Base-by-base conservation (phyloP, 345 rosid genomes). In the Eucalyptus virginea region DNA sequence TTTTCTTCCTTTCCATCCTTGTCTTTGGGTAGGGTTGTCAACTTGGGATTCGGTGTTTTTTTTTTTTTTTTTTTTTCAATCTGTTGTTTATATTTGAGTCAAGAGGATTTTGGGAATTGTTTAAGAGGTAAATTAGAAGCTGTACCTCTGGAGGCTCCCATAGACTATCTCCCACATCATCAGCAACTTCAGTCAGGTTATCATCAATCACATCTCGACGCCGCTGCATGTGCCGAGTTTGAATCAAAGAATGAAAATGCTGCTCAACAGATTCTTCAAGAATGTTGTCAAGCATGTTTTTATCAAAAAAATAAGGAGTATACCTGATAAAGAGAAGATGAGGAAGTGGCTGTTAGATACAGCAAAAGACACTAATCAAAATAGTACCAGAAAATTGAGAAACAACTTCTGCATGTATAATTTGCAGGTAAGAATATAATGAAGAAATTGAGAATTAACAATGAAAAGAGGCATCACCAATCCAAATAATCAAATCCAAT, bases 201-300 rank as follows among this genome's bases (percentile, higher is more conserved):
- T 97, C 99, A 90, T 98, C 99, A 89, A 94, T 90, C 62, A 96
- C 98, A 94, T 96, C 98, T 21, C 93, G 94, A 86, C 95, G 95
- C 88, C 99, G 96, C 89, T 96, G 96, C 91, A 93, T 93, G 89
- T 97, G 99, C 90, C 99, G 96, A 48, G 94, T 96, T 96, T 97
- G 98, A 88, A 98, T 96, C 92, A 98, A 92, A 89, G 93, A 88
- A 91, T 95, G 95, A 89, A 97, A 98, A 93, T 97, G 99, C 92
- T 98, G 98, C 91, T 97, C 99, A 54, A 96, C 98, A 65, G 98
- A 97, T 92, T 98, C 98, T 91, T 98, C 99, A 81, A 97, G 98
- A 93, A 98, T 96, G 94, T 94, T 95, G 93, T 98, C 99, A 37
- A 98, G 96, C 92, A 96, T 96, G 93, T 89, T 93, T 92, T 98